phyloP scores from a whole-genome alignment of 257 asterid species.

The Mentha longifolia region DNA sequence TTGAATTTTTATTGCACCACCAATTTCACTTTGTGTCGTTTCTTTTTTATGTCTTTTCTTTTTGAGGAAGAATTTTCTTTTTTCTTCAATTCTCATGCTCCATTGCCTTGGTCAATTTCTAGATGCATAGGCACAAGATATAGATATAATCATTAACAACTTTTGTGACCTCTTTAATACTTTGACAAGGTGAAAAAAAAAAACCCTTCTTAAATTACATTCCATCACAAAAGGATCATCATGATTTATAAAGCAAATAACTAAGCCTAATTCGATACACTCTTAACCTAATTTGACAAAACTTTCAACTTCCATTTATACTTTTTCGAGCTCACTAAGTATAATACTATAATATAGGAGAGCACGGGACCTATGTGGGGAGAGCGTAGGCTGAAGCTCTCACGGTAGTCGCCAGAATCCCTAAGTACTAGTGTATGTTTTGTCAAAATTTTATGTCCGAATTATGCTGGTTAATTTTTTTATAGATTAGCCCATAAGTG shows the following conservation, averaged over 20 bases:
- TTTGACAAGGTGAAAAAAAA: constrained; percentile 3
- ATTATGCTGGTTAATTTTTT: too few relatives aligned
- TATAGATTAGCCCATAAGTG: too few relatives aligned
- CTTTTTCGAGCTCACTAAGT: too few relatives aligned
- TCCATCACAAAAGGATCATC: constrained; percentile 24
- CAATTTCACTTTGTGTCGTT: not conserved
- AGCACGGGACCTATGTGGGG: too few relatives aligned
- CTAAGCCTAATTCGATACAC: not conserved
- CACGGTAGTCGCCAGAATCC: too few relatives aligned
- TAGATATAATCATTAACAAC: constrained; percentile 17
- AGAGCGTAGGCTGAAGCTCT: too few relatives aligned
- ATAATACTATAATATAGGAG: too few relatives aligned
- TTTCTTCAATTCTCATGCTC: not conserved
- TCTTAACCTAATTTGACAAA: not conserved
- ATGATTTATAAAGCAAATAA: not conserved
- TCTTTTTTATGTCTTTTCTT: not conserved
- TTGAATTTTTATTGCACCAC: too few relatives aligned
- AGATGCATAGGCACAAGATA: not conserved
- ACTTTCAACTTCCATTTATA: too few relatives aligned
- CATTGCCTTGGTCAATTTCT: not conserved
- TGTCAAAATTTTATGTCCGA: too few relatives aligned
- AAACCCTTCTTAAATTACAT: too few relatives aligned
- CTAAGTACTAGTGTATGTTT: too few relatives aligned
- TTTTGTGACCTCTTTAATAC: not conserved
- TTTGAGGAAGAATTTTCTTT: not conserved